Evolutionary conservation across 306 rosid species (phyloP).

Genomic region (Nissolia schottii): DNA sequence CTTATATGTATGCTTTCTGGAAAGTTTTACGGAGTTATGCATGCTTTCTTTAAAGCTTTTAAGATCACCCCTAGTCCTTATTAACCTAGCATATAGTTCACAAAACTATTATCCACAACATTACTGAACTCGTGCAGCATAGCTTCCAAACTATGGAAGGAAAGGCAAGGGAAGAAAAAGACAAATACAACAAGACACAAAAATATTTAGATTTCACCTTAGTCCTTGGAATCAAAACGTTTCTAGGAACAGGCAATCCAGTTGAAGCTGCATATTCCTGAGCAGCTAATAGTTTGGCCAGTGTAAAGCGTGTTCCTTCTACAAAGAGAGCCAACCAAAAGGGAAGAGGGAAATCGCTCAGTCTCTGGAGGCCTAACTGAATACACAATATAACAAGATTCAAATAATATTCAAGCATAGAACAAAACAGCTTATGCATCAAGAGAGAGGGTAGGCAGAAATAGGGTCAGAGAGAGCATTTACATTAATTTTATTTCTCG

Average conservation of each 20-base stretch:
- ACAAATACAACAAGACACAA: neutral
- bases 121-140: neutral
- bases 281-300: constrained; percentile 81
- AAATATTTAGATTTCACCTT: constrained; percentile 47
- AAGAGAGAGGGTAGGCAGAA: neutral
- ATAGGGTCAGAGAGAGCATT: neutral
- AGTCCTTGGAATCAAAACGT: constrained; percentile 94
- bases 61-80: too few species aligned
- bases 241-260: constrained; percentile 75
- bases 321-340: constrained; percentile 98
- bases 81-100: neutral
- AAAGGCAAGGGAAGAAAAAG: neutral
- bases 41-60: too few species aligned
- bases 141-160: constrained; percentile 10
- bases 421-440: neutral
- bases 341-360: constrained; percentile 77
- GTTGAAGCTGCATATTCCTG: constrained; percentile 78
- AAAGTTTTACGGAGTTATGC: too few species aligned
- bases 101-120: neutral
- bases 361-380: constrained; percentile 76
- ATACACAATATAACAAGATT: constrained; percentile 25
- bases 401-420: constrained; percentile 16
- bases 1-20: too few species aligned
- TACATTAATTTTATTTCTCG: neutral
- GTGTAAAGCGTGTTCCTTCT: constrained; percentile 95